These are phyloP conservation scores for Ogataea paradorogensis DNA, from an alignment of 805 yeast genomes.

Conservation along the genomic window DNA sequence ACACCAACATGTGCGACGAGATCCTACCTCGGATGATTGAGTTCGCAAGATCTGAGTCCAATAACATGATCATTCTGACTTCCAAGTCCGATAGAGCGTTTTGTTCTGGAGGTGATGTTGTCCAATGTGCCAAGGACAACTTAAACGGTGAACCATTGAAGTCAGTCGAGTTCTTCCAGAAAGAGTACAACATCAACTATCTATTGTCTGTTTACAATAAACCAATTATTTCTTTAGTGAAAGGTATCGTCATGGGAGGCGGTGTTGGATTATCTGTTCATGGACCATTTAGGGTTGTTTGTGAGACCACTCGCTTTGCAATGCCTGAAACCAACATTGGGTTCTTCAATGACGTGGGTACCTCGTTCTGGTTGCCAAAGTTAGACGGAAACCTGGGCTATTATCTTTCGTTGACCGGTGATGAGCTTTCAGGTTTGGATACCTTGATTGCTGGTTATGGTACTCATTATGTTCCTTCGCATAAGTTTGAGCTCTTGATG, in stretches of 20 bases:
- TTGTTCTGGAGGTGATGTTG: conserved; percentile 97
- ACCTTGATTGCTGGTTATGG: conserved; percentile 83
- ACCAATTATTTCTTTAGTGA: conserved; percentile 82
- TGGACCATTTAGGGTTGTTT: conserved; percentile 89
- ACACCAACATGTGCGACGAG: conserved; percentile 66
- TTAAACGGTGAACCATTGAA: conserved; percentile 41
- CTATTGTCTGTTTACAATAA: conserved; percentile 77
- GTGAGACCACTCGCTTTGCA: conserved; percentile 86
- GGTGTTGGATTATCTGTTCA: conserved; percentile 93
- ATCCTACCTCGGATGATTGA: conserved; percentile 74
- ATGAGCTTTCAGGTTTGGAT: conserved; percentile 71
- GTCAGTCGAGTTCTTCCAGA: conserved; percentile 65
- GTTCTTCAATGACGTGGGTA: conserved; percentile 93
- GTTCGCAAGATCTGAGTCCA: conserved; percentile 65
- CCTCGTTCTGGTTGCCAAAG: conserved; percentile 83
- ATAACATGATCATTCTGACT: conserved; percentile 64
- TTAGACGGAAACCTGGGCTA: conserved; percentile 80
- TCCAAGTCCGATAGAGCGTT: conserved; percentile 68
- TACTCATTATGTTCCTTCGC: conserved; percentile 80
- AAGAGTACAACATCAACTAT: conserved; percentile 80
- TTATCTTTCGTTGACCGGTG: conserved; percentile 85
- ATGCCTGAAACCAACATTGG: conserved; percentile 99
- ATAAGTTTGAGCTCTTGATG: conserved; percentile 58
- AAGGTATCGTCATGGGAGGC: conserved; percentile 97
- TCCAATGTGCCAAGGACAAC: conserved; percentile 67